A percentile compares a stretch with the other conserved stretches of the same genome.
Conservation (phyloP, 2,329 filamentous ascomycete species). For the Clonostachys rhizophaga region DNA sequence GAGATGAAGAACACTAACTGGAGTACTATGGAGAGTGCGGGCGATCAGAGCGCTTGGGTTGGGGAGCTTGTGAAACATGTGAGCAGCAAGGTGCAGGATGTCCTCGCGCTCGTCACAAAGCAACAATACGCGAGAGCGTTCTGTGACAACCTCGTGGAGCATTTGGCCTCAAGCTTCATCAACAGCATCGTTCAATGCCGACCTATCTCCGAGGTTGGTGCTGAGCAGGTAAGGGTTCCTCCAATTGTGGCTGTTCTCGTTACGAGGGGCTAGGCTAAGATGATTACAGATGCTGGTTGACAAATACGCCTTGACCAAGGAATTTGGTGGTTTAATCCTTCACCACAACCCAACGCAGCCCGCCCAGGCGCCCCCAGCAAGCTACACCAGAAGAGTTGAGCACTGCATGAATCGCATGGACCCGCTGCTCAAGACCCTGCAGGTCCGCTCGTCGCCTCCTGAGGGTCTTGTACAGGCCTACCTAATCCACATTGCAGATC, state of each 20-base stretch:
- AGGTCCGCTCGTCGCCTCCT: conserved; percentile 85
- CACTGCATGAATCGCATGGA: conserved; percentile 83
- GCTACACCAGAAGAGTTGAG: conserved; percentile 83
- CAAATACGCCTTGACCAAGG: conserved; percentile 83
- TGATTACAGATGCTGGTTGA: conserved; percentile 79
- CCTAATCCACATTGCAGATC: conserved; percentile 92
- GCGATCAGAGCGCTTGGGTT: conserved; percentile 91
- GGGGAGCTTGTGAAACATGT: conserved; percentile 72
- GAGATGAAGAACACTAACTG: conserved; percentile 97
- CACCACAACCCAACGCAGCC: conserved; percentile 45
- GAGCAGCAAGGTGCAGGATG: conserved; percentile 67
- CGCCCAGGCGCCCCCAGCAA: conserved; percentile 37
- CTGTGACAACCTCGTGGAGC: conserved; percentile 92
- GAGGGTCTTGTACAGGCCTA: conserved; percentile 97
- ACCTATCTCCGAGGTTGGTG: conserved; percentile 88
- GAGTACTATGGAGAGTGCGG: conserved; percentile 88
- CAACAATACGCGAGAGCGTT: conserved; percentile 93
- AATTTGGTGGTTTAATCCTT: conserved; percentile 66
- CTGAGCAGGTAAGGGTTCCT: conserved; percentile 65
- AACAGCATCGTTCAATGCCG: conserved; percentile 81
- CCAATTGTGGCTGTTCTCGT: not conserved
- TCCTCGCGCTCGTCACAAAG: conserved; percentile 76
- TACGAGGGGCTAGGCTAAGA: not conserved
- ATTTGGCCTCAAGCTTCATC: conserved; percentile 75
- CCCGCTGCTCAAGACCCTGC: conserved; percentile 89